A percentile compares a stretch with the other conserved stretches of the same genome.
These are phyloP conservation scores for Shiraia bambusicola DNA, from an alignment of 2,329 filamentous ascomycete genomes.

Conservation along the genomic window DNA sequence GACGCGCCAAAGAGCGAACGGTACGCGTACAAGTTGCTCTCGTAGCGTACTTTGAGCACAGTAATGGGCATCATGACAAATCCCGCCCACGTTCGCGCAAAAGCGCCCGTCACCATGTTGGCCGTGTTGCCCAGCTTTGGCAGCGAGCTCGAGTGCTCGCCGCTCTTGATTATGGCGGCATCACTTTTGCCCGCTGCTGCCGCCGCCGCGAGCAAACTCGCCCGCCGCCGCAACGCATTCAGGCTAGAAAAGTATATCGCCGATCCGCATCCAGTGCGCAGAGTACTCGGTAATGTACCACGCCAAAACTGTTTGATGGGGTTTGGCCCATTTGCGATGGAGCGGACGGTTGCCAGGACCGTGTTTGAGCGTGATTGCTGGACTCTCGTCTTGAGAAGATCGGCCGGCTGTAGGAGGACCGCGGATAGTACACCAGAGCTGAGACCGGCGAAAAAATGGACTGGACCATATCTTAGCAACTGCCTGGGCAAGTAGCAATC, in stretches of 20 bases:
- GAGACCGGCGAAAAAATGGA: slow-evolving; percentile 87
- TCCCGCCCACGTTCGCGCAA: slow-evolving; percentile 81
- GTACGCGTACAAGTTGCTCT: slow-evolving; percentile 84
- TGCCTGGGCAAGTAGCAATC: not conserved
- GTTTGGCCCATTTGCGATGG: slow-evolving; percentile 66
- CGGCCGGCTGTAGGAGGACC: slow-evolving; percentile 88
- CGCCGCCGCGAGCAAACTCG: slow-evolving; percentile 43
- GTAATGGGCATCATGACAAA: slow-evolving; percentile 95
- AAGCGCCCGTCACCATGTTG: slow-evolving; percentile 82
- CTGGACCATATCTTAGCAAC: slow-evolving; percentile 17
- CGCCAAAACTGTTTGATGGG: slow-evolving; percentile 82
- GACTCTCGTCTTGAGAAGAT: slow-evolving; percentile 93
- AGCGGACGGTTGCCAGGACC: slow-evolving; percentile 66
- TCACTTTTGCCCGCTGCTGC: slow-evolving; percentile 20
- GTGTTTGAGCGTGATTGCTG: slow-evolving; percentile 78
- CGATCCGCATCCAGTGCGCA: slow-evolving; percentile 88
- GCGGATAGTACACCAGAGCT: slow-evolving; percentile 85
- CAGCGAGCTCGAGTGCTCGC: slow-evolving; percentile 65
- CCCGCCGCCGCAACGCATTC: slow-evolving; percentile 74
- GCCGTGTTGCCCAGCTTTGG: slow-evolving; percentile 80
- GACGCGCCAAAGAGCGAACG: slow-evolving; percentile 71
- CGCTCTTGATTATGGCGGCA: slow-evolving; percentile 10
- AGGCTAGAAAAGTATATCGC: slow-evolving; percentile 92
- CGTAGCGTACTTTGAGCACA: slow-evolving; percentile 94
- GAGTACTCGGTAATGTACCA: slow-evolving; percentile 86